These are phyloP conservation scores for Metschnikowia bowlesiae DNA, from an alignment of 805 yeast genomes.

Conservation along the genomic window DNA sequence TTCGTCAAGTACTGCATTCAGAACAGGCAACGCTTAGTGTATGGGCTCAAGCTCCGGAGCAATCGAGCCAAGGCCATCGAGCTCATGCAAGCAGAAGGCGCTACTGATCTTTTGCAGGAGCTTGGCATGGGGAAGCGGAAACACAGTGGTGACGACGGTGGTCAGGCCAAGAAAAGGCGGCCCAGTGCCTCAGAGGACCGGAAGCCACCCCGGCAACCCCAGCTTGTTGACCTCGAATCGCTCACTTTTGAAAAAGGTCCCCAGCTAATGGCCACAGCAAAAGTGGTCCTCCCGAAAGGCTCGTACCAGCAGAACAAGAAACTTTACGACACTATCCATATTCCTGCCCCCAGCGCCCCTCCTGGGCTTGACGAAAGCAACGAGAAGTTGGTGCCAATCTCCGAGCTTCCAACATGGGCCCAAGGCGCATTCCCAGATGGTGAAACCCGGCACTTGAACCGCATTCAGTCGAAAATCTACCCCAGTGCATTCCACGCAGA, in stretches of 20 bases:
- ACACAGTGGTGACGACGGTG: conserved; percentile 3
- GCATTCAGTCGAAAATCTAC: conserved; percentile 78
- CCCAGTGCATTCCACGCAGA: conserved; percentile 74
- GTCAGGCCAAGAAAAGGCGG: conserved; percentile 3
- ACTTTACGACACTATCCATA: conserved; percentile 80
- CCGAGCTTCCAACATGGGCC: conserved; percentile 78
- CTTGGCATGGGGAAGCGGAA: conserved; percentile 23
- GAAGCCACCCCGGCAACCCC: conserved; percentile 36
- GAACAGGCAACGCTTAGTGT: conserved; percentile 50
- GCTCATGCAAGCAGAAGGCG: conserved; percentile 43
- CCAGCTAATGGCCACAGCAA: conserved; percentile 59
- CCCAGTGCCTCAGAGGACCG: conserved; percentile 1
- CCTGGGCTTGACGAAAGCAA: conserved; percentile 33
- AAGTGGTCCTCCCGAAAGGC: conserved; percentile 75
- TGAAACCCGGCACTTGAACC: conserved; percentile 65
- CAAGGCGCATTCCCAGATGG: conserved; percentile 64
- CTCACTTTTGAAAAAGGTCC: conserved; percentile 70
- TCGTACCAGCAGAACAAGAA: conserved; percentile 72
- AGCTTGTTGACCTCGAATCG: conserved; percentile 57
- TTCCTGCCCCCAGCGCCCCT: conserved; percentile 72
- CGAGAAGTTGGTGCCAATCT: conserved; percentile 51
- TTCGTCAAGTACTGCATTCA: conserved; percentile 46
- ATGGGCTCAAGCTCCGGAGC: conserved; percentile 45
- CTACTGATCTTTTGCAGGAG: conserved; percentile 40
- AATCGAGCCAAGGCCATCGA: conserved; percentile 32